Base-by-base conservation (phyloP, 2,329 filamentous ascomycete species). In the Penicillium verrucosum region DNA sequence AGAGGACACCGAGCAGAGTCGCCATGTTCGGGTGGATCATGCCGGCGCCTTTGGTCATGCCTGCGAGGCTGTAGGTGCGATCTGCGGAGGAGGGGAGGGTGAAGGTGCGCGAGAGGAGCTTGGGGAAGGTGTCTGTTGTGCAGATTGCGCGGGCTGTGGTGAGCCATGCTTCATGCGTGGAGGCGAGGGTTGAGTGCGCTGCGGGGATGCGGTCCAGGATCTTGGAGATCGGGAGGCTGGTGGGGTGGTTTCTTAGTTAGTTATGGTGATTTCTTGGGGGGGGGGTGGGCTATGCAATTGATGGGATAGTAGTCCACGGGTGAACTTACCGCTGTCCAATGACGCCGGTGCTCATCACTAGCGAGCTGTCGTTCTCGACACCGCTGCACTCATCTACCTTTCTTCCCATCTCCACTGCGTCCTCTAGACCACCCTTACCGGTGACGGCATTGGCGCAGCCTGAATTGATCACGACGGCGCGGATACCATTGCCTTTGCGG, bases 1-100 rank as follows among this genome's bases (percentile, higher is more conserved):
- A 92, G 68, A 97, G 83, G 59, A 97, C 89, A 52, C 90, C 92
- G 36, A 99, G 85, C 34, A 97, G 84, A 0, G 94, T 99, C 30
- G 92, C 94, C 92, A 99, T 96, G 80, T 99, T 97, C 46, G 94
- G 94, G 71, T 97, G 92, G 73, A 99, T 96, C 94, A 99, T 99
- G 70, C 94, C 94, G 5, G 94, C 94, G 56, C 94, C 94, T 79
- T 99, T 99, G 69, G 93, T 96, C 85, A 96, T 95, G 66, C 94
- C 94, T 12, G 90, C 92, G 48, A 99, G 88, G 66, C 84, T 83
- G 78, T 96, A 99, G 72, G 88, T 86, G 48, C 85, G 80, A 18
- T 81, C 81, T 0, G 89, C 85, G 4, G 89, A 89, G 1, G 89
- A 92, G 4, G 94, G 92, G 32, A 99, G 85, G 29, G 81, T 86